Percentiles rank a stretch among this genome's conserved stretches.
Conservation (phyloP, 768 basidiomycete genomes). For the Albatrellus ellisii region DNA sequence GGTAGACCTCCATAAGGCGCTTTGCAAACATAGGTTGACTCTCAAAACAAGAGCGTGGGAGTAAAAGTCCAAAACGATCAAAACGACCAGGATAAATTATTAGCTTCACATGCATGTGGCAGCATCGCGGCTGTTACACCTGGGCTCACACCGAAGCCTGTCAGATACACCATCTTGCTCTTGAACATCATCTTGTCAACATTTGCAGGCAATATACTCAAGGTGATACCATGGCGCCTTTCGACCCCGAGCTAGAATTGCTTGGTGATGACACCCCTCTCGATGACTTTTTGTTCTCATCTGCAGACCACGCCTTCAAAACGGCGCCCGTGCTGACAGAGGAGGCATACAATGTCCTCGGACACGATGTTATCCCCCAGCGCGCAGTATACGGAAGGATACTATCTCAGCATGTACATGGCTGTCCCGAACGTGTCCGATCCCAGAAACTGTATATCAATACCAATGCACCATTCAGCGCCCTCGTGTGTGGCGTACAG, state of each 20-base stretch:
- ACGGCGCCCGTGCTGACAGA: background rate
- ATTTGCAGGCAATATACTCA: too few relatives aligned
- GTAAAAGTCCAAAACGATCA: too few relatives aligned
- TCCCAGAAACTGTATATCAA: background rate
- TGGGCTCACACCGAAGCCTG: too few relatives aligned
- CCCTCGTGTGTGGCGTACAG: background rate
- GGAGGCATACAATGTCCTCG: background rate
- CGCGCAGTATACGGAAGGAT: background rate
- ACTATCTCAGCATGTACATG: background rate
- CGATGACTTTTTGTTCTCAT: background rate
- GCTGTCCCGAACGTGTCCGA: background rate
- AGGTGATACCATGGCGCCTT: too few relatives aligned
- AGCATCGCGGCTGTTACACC: too few relatives aligned
- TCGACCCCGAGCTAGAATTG: background rate
- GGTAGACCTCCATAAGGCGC: too few relatives aligned
- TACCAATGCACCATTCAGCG: background rate
- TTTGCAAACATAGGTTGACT: too few relatives aligned
- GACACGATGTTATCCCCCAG: background rate
- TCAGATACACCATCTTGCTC: too few relatives aligned
- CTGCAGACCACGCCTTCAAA: background rate
- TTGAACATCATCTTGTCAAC: too few relatives aligned
- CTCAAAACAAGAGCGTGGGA: too few relatives aligned
- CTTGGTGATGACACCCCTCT: background rate
- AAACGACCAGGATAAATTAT: too few relatives aligned
- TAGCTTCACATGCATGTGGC: too few relatives aligned